phyloP scores from a whole-genome alignment of 192 early-diverging fungal species.

The Chytriomyces sp. region DNA sequence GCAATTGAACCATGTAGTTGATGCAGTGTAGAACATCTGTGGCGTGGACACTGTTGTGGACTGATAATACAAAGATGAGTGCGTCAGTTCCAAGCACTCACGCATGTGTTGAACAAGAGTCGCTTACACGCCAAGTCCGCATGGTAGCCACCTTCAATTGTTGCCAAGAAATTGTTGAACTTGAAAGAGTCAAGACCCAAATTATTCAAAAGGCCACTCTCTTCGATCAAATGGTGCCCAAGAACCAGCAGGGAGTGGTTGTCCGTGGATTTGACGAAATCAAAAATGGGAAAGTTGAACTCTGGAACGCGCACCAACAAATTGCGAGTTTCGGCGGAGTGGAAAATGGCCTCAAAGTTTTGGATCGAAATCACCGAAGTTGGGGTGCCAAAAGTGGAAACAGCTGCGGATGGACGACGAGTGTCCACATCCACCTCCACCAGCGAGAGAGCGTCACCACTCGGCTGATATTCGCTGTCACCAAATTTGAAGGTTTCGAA shows the following conservation, averaged over 20 bases:
- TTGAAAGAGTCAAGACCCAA: constrained; percentile 46
- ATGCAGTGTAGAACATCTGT: constrained; percentile 63
- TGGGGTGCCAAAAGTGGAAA: constrained; percentile 5
- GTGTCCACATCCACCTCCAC: constrained; percentile 1
- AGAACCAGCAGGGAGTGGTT: constrained; percentile 49
- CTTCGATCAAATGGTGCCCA: constrained; percentile 50
- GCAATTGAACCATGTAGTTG: constrained; percentile 49
- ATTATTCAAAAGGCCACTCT: constrained; percentile 48
- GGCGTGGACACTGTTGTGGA: constrained; percentile 63
- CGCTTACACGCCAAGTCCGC: constrained; percentile 52
- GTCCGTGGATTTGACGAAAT: constrained; percentile 43
- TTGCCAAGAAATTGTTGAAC: constrained; percentile 54
- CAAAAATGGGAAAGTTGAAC: constrained; percentile 63
- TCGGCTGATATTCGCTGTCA: constrained; percentile 1
- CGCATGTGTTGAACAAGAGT: neutral
- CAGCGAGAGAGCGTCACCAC: constrained; percentile 2
- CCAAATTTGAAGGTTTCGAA: constrained; percentile 34
- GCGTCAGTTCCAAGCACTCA: neutral
- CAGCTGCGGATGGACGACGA: neutral
- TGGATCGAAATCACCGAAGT: constrained; percentile 6
- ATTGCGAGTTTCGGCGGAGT: constrained; percentile 5
- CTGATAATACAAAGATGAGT: constrained; percentile 32
- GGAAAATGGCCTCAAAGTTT: constrained; percentile 6
- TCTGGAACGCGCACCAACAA: constrained; percentile 46
- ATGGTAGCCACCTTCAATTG: constrained; percentile 57